These are phyloP conservation scores for Alternaria panax DNA, from an alignment of 2,329 filamentous ascomycete species.

Conservation along the genomic window DNA sequence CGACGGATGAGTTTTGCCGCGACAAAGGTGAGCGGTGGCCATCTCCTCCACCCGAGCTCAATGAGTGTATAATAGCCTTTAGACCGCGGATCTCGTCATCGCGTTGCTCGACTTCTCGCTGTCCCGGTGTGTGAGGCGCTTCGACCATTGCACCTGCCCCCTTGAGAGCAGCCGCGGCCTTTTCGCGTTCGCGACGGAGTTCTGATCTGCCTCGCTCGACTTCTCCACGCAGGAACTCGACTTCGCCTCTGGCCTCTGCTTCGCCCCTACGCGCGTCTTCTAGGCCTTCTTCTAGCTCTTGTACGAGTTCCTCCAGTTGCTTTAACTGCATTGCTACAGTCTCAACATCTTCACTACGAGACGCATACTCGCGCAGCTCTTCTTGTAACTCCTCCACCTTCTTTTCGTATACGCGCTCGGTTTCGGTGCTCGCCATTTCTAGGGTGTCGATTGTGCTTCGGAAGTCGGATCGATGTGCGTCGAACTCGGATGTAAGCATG, in stretches of 20 bases:
- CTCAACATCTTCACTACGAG: slow-evolving; percentile 87
- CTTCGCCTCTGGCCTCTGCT: slow-evolving; percentile 92
- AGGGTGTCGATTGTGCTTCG: slow-evolving; percentile 95
- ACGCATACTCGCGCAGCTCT: slow-evolving; percentile 82
- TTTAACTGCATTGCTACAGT: slow-evolving; percentile 90
- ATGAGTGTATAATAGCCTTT: slow-evolving; percentile 96
- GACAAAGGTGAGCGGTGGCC: slow-evolving; percentile 45
- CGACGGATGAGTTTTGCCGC: slow-evolving; percentile 36
- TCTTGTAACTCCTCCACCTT: slow-evolving; percentile 85
- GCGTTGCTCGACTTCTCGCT: slow-evolving; percentile 87
- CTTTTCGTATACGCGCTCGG: slow-evolving; percentile 93
- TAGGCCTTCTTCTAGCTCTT: slow-evolving; percentile 93
- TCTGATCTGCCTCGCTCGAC: slow-evolving; percentile 91
- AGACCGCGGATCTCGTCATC: slow-evolving; percentile 97
- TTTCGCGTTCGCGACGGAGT: slow-evolving; percentile 85
- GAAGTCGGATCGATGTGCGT: slow-evolving; percentile 93
- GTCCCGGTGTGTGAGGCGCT: slow-evolving; percentile 50
- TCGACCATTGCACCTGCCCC: slow-evolving; percentile 59
- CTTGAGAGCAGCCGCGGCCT: slow-evolving; percentile 69
- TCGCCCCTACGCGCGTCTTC: slow-evolving; percentile 94
- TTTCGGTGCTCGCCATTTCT: slow-evolving; percentile 94
- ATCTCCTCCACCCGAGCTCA: slow-evolving; percentile 74
- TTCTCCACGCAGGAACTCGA: slow-evolving; percentile 93
- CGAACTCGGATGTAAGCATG: slow-evolving; percentile 91
- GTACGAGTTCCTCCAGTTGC: slow-evolving; percentile 93